Conservation (phyloP, 192 early-diverging fungal species). For the Coemansia sp. region DNA sequence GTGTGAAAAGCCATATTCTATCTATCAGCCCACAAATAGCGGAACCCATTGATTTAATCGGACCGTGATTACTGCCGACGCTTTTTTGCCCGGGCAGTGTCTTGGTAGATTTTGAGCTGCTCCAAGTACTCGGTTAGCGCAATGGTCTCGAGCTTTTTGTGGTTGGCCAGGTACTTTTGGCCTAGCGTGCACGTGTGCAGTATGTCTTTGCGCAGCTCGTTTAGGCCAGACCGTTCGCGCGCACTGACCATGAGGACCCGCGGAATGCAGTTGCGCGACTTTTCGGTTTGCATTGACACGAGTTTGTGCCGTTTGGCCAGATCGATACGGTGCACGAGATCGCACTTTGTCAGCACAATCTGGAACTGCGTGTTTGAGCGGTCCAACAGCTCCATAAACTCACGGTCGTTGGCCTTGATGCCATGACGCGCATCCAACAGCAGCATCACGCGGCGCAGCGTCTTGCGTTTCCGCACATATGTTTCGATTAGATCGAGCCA, state of each 20-base stretch:
- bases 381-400: slow-evolving; percentile 48
- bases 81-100: slow-evolving; percentile 31
- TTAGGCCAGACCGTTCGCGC: slow-evolving; percentile 59
- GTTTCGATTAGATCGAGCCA: slow-evolving; percentile 72
- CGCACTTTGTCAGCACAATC: slow-evolving; percentile 68
- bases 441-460: slow-evolving; percentile 65
- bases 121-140: slow-evolving; percentile 40
- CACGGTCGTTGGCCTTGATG: slow-evolving; percentile 50
- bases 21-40: background rate
- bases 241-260: slow-evolving; percentile 67
- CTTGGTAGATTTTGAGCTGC: slow-evolving; percentile 46
- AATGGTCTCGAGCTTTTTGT: slow-evolving; percentile 46
- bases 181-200: slow-evolving; percentile 55
- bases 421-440: slow-evolving; percentile 79
- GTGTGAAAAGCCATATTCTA: background rate
- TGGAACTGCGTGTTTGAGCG: slow-evolving; percentile 45
- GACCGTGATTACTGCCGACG: background rate
- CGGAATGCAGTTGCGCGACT: slow-evolving; percentile 39
- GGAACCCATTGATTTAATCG: background rate
- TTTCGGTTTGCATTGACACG: slow-evolving; percentile 46
- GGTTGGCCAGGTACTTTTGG: slow-evolving; percentile 48
- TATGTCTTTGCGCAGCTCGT: slow-evolving; percentile 71
- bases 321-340: slow-evolving; percentile 61
- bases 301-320: slow-evolving; percentile 64
- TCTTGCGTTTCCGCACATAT: slow-evolving; percentile 59